Percentiles rank a stretch among this genome's conserved stretches.
These are phyloP conservation scores for Kregervanrija pseudodelftensis DNA, from an alignment of 805 yeast genomes.

Conservation along the genomic window DNA sequence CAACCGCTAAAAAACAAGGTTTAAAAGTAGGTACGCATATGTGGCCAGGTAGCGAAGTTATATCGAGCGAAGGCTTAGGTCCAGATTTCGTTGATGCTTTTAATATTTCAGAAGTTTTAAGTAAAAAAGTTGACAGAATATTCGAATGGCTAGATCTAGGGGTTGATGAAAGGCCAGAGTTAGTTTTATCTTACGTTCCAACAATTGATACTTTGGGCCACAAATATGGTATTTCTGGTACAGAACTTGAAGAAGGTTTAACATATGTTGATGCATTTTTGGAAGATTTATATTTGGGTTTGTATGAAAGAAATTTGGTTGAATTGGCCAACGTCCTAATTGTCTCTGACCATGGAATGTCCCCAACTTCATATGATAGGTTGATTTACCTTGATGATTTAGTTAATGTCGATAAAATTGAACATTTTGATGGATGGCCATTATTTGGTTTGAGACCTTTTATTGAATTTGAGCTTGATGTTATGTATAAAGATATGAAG, in stretches of 20 bases:
- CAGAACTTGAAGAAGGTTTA: conserved; percentile 46
- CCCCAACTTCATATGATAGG: conserved; percentile 70
- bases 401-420: conserved; percentile 45
- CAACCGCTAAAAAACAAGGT: conserved; percentile 58
- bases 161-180: conserved; percentile 56
- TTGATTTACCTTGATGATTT: conserved; percentile 68
- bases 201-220: conserved; percentile 78
- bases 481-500: conserved; percentile 38
- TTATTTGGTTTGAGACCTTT: conserved; percentile 66
- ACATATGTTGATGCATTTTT: conserved; percentile 61
- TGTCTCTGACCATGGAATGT: conserved; percentile 92
- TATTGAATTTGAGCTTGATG: conserved; percentile 31
- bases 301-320: conserved; percentile 48
- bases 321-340: conserved; percentile 66
- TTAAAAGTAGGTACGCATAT: conserved; percentile 73
- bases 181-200: conserved; percentile 73
- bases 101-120: conserved; percentile 55
- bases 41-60: conserved; percentile 94
- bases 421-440: conserved; percentile 81
- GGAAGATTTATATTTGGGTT: conserved; percentile 37
- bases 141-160: conserved; percentile 61
- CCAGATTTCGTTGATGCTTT: conserved; percentile 55
- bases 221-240: conserved; percentile 59
- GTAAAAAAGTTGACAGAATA: conserved; percentile 50
- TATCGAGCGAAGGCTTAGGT: conserved; percentile 35